Evolutionary conservation across 2,329 filamentous ascomycete species (phyloP), one percentile per base, ranked within the genome.

Genomic region (Thelonectria blattea): DNA sequence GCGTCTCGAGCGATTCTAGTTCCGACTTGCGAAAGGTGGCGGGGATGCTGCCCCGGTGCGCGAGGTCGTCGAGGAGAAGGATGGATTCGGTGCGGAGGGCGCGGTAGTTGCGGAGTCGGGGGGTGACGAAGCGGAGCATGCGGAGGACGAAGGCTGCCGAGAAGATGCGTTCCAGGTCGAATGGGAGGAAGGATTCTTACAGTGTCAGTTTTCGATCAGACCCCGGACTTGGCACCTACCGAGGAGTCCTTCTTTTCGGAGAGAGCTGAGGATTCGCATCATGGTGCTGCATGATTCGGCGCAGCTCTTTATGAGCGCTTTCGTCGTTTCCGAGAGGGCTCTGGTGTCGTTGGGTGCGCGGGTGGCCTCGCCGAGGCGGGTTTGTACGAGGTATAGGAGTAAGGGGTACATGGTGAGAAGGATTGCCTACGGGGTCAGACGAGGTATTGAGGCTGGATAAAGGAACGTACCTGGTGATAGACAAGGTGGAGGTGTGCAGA

Each of bases 91-190:
- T 34, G 2, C 52, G 39, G 2, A 55, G 57, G 5, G 42, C 37
- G 8, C 41, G 46, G 22, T 60, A 60, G 12, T 51, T 51, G 17
- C 43, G 52, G 6, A 60, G 52, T 17, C 47, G 20, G 4, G 57
- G 57, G 41, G 18, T 60, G 14, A 60, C 46, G 39, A 60, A 60
- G 9, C 41, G 52, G 7, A 60, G 47, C 46, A 60, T 47, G 14
- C 43, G 50, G 5, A 60, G 34, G 9, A 60, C 57, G 10, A 60
- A 60, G 17, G 57, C 57, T 3, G 57, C 57, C 1, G 57, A 60
- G 22, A 60, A 60, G n/a, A 60, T 55, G 15, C 57, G 52, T 41
- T 60, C 57, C 12, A 60, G 22, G 47, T 60, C 57, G 12, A 60
- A 60, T 7, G 57, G 57, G 17, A 60, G 47, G n/a, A 50, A 60